Base-by-base conservation (phyloP, 208 protist genomes). In the Leishmania guyanensis region DNA sequence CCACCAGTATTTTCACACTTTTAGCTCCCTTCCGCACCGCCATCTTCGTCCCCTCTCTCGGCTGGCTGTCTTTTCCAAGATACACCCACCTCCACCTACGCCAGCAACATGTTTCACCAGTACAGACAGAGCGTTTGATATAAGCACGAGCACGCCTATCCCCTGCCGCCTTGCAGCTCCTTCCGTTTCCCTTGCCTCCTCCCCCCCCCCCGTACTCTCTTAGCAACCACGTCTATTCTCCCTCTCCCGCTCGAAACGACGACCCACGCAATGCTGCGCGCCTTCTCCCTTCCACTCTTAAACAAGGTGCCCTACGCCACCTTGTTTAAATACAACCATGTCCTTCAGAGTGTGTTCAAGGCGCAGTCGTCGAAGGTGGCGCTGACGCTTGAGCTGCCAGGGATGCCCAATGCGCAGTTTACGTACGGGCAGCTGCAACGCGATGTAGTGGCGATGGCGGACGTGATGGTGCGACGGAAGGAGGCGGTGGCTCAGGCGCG, bases 401-500 rank as follows among this genome's bases (percentile, higher is more conserved):
- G 90, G 1, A 64, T 70, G 50, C 82, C 86, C 2, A 51, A 75
- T 75, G 65, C 69, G 43, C 50, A 84, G 74, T 97, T 89, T 76
- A 94, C 94, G 71, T 97, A 96, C 77, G 94, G 94, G 17, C 85
- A 84, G 54, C 90, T 97, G 69, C 94, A 95, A 84, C 91, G 89
- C 51, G 94, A 97, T 78, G 89, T 97, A 33, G 75, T 97, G 39
- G 86, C 85, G 20, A 78, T 94, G 82, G 89, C 94, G 68, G 86
- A 95, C 74, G 58, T 84, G 64, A 79, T 97, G 50, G 88, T 89
- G 69, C 74, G 72, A 33, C 91, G 92, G 43, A 80, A 81, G n/a
- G 92, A 93, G 85, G 76, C 88, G 5, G 54, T 95, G 43, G 79
- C 73, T 50, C 51, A 71, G 71, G 85, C 86, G 54, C 85, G 70